phyloP scores from a whole-genome alignment of 257 asterid species.

The Solanum appendiculatum region DNA sequence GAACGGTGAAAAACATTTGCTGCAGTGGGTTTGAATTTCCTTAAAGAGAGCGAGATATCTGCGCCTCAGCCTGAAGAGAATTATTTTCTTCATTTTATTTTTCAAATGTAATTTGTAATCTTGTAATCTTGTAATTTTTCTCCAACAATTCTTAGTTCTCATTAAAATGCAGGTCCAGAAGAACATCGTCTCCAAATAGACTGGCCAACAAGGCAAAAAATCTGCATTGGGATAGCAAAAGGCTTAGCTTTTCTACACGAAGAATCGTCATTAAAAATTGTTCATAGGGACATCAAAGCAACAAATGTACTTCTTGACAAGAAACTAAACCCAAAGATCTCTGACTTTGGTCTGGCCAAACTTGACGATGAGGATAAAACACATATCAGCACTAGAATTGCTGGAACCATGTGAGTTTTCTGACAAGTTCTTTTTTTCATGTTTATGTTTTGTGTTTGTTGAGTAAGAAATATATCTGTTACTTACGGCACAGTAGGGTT shows the following conservation, averaged over 20 bases:
- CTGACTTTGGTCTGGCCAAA: slow-evolving; percentile 10
- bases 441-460: not conserved
- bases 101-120: no score
- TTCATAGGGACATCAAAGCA: slow-evolving; percentile 15
- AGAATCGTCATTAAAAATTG: slow-evolving; percentile 1
- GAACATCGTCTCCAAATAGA: not conserved
- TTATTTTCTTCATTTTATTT: no score
- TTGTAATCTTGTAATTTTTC: no score
- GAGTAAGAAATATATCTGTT: not conserved
- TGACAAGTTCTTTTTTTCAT: not conserved
- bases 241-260: slow-evolving; percentile 10
- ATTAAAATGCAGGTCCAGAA: not conserved
- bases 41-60: no score
- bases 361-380: slow-evolving; percentile 6
- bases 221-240: slow-evolving; percentile 7
- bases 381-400: slow-evolving; percentile 9
- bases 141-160: not conserved
- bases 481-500: not conserved
- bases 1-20: no score
- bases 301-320: slow-evolving; percentile 6
- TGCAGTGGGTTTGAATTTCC: no score
- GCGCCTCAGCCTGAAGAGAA: no score
- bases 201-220: slow-evolving; percentile 7
- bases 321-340: slow-evolving; percentile 5
- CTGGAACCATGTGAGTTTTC: slow-evolving; percentile 6